These are phyloP conservation scores for Breviolum minutum DNA, from an alignment of 73 alveolate species.

Conservation along the genomic window DNA sequence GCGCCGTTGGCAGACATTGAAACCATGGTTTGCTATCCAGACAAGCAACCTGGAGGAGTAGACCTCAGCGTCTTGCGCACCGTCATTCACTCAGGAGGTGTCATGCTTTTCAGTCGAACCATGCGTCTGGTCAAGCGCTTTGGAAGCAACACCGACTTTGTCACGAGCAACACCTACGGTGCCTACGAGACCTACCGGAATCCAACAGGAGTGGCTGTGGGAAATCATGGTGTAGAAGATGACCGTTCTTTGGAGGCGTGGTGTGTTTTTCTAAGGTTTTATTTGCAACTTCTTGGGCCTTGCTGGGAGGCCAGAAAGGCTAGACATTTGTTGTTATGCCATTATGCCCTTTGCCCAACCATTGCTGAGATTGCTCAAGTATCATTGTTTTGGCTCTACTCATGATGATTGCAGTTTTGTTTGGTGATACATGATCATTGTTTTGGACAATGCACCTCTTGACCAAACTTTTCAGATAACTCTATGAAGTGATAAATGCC, in stretches of 20 bases:
- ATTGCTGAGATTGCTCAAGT: no score
- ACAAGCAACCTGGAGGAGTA: conserved; percentile 40
- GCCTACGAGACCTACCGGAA: conserved; percentile 69
- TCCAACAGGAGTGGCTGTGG: conserved; percentile 40
- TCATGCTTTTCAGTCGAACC: conserved; percentile 55
- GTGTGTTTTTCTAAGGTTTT: not conserved
- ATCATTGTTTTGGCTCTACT: no score
- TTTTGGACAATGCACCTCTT: no score
- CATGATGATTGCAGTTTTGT: no score
- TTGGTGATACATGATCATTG: no score
- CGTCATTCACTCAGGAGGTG: conserved; percentile 35
- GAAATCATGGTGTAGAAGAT: conserved; percentile 22
- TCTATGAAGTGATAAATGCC: no score
- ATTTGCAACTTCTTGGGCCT: no score
- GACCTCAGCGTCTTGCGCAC: conserved; percentile 56
- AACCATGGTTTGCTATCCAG: conserved; percentile 60
- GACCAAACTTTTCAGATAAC: no score
- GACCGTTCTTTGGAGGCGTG: conserved; percentile 64
- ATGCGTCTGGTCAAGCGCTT: conserved; percentile 63
- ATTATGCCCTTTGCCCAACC: no score
- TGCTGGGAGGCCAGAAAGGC: no score
- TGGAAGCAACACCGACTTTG: conserved; percentile 42
- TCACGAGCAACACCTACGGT: not conserved
- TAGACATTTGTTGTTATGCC: no score
- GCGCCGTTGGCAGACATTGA: conserved; percentile 65